Evolutionary conservation across 495 filamentous ascomycete genomes (phyloP), one percentile per base, ranked within the genome.

Genomic region (Aspergillus leporis): DNA sequence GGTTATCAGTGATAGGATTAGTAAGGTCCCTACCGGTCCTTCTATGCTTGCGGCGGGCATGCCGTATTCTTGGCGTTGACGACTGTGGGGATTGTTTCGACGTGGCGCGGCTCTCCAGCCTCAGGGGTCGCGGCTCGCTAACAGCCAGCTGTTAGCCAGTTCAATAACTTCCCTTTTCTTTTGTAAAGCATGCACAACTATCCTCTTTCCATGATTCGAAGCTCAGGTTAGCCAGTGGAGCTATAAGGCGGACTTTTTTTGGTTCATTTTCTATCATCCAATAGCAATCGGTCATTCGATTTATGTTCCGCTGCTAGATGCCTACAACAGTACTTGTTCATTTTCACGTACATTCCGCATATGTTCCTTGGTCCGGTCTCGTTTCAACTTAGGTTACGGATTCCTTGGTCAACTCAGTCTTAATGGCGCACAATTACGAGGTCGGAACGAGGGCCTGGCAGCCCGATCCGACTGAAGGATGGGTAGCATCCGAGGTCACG

Each of bases 381-480:
- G 30, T 51, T 54, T 36, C 43, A 52, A 56, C 55, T 49, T 41
- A 32, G 40, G 50, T 18, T 51, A 25, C 41, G 34, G 18, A 52
- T 23, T 48, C 21, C 8, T 51, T 31, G 18, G 25, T 19, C 28
- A 51, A 30, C 22, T 45, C 58, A 34, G 40, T 54, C 64, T 66
- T 62, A 50, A 97, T 98, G 95, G 91, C 92, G 80, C 91, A 97
- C 78, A 91, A 82, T 68, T 99, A 96, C 75, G 94, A 98, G 85
- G 87, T 97, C 66, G 95, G 93, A 63, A 98, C 94, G 64, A 85
- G 90, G 83, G 95, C 92, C 73, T 99, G 94, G 94, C 93, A 98
- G 83, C 91, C 95, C 61, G 94, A 99, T 79, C 75, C 84, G 63
- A 88, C 87, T 50, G 94, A 99, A 75, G 94, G 94, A 73, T 99